A percentile compares a stretch with the other conserved stretches of the same genome.
phyloP scores from a whole-genome alignment of 2,329 filamentous ascomycete genomes.

The Talaromyces verruculosus region DNA sequence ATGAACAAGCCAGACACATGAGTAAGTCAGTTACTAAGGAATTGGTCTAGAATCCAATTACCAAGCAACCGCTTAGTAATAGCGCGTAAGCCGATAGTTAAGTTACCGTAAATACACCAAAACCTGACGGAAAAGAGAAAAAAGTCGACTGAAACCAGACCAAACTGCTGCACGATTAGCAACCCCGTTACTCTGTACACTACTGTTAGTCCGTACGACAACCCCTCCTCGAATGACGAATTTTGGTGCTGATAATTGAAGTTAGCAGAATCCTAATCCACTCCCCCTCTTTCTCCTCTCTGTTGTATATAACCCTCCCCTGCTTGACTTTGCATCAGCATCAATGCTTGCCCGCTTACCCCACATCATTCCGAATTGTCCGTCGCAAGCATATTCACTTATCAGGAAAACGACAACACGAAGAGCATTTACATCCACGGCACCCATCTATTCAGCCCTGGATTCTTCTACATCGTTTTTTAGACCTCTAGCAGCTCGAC shows the following conservation, averaged over 20 bases:
- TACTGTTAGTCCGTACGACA: neutral
- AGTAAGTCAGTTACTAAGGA: neutral
- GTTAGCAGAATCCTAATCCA: neutral
- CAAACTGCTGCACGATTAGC: neutral
- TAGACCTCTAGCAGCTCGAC: neutral
- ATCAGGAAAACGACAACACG: neutral
- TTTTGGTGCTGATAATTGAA: neutral
- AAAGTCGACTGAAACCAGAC: neutral
- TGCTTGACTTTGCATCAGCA: conserved; percentile 5
- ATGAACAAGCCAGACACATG: too few relatives aligned
- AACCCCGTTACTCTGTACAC: neutral
- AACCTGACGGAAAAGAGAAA: neutral
- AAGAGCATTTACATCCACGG: conserved; percentile 1
- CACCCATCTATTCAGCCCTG: conserved; percentile 7
- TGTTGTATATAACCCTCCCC: neutral
- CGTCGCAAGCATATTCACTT: conserved; percentile 12
- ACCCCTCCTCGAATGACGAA: conserved; percentile 3
- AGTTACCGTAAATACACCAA: neutral
- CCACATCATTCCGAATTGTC: conserved; percentile 15
- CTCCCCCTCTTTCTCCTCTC: neutral
- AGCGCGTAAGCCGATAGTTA: neutral
- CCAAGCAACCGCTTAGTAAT: neutral
- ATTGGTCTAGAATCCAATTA: neutral
- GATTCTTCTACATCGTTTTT: conserved; percentile 12
- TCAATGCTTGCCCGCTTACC: conserved; percentile 20